phyloP scores from a whole-genome alignment of 2,329 filamentous ascomycete genomes.

The Penicillium capsulatum region DNA sequence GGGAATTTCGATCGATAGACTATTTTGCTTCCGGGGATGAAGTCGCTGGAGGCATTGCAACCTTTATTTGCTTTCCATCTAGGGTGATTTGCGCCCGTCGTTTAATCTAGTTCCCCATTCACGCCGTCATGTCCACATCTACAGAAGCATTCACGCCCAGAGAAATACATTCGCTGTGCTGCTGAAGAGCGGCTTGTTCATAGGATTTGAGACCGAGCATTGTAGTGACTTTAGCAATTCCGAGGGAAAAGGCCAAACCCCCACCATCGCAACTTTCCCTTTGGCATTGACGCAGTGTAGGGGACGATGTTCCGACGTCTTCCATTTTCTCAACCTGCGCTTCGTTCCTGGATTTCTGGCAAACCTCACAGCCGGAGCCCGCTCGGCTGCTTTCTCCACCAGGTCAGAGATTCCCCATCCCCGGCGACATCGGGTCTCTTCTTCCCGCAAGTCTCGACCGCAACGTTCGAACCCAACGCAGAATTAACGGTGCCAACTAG shows the following conservation, averaged over 20 bases:
- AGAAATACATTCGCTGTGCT: constrained; percentile 21
- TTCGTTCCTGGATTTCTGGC: background rate
- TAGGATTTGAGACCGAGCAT: background rate
- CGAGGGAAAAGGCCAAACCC: no score
- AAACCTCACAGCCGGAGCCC: constrained; percentile 7
- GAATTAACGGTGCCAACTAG: background rate
- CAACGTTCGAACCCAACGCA: background rate
- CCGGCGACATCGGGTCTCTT: constrained; percentile 6
- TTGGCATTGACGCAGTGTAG: no score
- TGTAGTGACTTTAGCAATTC: no score
- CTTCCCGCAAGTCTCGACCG: constrained; percentile 2
- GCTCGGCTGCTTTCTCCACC: constrained; percentile 25
- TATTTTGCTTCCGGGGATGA: constrained; percentile 2
- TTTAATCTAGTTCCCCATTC: constrained; percentile 8
- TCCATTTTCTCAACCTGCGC: background rate
- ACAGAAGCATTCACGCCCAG: constrained; percentile 18
- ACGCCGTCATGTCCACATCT: constrained; percentile 24
- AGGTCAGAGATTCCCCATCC: constrained; percentile 14
- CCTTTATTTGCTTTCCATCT: constrained; percentile 3
- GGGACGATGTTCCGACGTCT: background rate
- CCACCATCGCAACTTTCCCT: no score
- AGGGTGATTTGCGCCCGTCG: background rate
- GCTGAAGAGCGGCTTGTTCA: constrained; percentile 12
- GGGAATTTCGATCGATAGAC: constrained; percentile 10
- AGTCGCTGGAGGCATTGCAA: background rate